Conservation (phyloP, 2,329 filamentous ascomycete genomes). For the Fusarium sarcochroum region DNA sequence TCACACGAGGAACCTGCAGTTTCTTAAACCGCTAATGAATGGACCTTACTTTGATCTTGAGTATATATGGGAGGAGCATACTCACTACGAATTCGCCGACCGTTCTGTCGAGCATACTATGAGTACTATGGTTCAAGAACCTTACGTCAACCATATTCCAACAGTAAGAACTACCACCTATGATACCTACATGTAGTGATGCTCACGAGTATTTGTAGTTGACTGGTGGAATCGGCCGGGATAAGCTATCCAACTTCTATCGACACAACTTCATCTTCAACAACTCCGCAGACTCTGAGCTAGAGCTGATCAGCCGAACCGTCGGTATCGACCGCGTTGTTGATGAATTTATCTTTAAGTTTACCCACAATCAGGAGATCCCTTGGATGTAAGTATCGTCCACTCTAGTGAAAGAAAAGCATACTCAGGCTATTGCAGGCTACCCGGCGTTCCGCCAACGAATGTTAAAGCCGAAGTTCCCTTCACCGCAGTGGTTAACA, state of each 20-base stretch:
- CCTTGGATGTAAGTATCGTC: constrained; percentile 74
- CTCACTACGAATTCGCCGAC: constrained; percentile 77
- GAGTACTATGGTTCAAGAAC: constrained; percentile 83
- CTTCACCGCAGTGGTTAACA: constrained; percentile 73
- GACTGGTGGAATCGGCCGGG: constrained; percentile 78
- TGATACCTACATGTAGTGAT: fast-evolving
- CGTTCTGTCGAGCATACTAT: constrained; percentile 80
- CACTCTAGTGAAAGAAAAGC: fast-evolving
- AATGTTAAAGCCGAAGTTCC: constrained; percentile 68
- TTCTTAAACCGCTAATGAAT: constrained; percentile 73
- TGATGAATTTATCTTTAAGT: constrained; percentile 77
- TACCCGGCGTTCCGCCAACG: constrained; percentile 70
- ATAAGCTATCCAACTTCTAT: constrained; percentile 76
- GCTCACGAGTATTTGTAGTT: constrained; percentile 51
- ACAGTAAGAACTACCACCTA: constrained; percentile 62
- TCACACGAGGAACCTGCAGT: constrained; percentile 75
- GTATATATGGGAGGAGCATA: constrained; percentile 84
- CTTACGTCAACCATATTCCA: constrained; percentile 83
- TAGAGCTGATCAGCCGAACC: constrained; percentile 80
- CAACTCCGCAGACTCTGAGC: constrained; percentile 75
- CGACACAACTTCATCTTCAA: constrained; percentile 80
- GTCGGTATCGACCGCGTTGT: constrained; percentile 79
- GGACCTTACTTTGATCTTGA: constrained; percentile 82
- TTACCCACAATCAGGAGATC: constrained; percentile 72
- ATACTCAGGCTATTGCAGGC: constrained; percentile 32